Evolutionary conservation across 495 filamentous ascomycete genomes (phyloP), one percentile per base, ranked within the genome.

Genomic region (Aspergillus leporis): DNA sequence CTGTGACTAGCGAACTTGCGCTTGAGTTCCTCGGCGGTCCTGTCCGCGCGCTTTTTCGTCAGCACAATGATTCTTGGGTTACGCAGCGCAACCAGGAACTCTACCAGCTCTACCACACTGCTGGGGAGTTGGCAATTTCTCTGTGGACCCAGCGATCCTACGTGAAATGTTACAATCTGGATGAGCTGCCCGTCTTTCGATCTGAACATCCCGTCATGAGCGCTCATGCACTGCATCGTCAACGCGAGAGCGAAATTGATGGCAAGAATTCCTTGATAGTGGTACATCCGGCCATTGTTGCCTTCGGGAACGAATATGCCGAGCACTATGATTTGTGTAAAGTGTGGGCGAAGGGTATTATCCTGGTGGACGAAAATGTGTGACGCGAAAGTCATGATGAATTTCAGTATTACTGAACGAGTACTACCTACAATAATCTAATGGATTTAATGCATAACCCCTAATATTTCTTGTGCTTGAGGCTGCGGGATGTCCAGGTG

Each of bases 171-270:
- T 25, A 49, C 5, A 21, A 13, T 25, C 23, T 47, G 12, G 8
- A 32, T 0, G 49, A 43, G 13, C 16, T 58, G n/a, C 25, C 30
- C 0, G 12, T 18, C 13, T 64, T 64, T 53, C 36, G 49, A 0
- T 22, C 23, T 3, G 46, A 43, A 4, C 22, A 48, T 16, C 8
- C 40, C 1, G 5, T 41, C 4, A 58, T 57, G 57, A 55, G 25
- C 21, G 53, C 62, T 5, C 62, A 64, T 43, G 54, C 57, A 3
- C 47, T 61, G 1, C 62, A 64, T 19, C 54, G 54, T 18, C 55
- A 58, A 5, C 54, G 58, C 7, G 58, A 60, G 18, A 43, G 58
- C 16, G 62, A 61, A 19, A 16, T 22, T 1, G 23, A 64, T 9
- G 61, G 61, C 12, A 49, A 55, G 5, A 43, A 19, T 12, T 43